Percentiles rank a stretch among this genome's conserved stretches.
phyloP scores from a whole-genome alignment of 2,329 filamentous ascomycete genomes.

The Colletotrichum gigasporum region DNA sequence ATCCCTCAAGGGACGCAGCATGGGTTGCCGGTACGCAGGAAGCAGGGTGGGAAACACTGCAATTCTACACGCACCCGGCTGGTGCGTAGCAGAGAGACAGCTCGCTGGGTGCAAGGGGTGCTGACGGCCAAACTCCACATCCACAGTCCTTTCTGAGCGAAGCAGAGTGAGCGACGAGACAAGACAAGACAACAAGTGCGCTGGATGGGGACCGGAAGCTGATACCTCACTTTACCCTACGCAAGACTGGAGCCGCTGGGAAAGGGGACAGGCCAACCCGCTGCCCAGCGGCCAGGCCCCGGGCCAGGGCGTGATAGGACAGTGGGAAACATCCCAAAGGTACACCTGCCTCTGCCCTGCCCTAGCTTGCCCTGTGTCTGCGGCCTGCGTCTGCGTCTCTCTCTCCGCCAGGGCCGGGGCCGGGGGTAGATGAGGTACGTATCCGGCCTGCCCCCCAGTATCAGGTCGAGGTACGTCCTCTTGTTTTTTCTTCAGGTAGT shows the following conservation, averaged over 20 bases:
- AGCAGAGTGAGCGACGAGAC: not conserved
- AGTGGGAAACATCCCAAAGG: constrained; percentile 11
- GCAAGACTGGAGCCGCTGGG: not conserved
- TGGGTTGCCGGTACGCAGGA: no score
- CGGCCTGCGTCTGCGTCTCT: not conserved
- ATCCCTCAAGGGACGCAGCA: no score
- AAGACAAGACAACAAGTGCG: not conserved
- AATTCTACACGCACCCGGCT: no score
- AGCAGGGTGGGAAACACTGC: no score
- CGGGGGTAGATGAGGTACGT: constrained; percentile 8
- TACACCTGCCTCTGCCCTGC: not conserved
- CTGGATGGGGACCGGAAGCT: not conserved
- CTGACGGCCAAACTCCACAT: not conserved
- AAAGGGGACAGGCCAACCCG: not conserved
- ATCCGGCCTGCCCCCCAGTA: not conserved
- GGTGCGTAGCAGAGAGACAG: not conserved
- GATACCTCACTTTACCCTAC: not conserved
- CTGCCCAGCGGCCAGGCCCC: not conserved
- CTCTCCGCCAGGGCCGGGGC: not conserved
- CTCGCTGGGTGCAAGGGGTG: not conserved
- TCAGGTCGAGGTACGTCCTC: not conserved
- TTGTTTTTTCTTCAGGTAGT: not conserved
- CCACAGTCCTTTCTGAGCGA: not conserved
- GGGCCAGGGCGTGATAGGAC: constrained; percentile 12
- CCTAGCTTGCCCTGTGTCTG: no score